Base-by-base conservation (phyloP, 2,329 filamentous ascomycete genomes). In the Metarhizium album region DNA sequence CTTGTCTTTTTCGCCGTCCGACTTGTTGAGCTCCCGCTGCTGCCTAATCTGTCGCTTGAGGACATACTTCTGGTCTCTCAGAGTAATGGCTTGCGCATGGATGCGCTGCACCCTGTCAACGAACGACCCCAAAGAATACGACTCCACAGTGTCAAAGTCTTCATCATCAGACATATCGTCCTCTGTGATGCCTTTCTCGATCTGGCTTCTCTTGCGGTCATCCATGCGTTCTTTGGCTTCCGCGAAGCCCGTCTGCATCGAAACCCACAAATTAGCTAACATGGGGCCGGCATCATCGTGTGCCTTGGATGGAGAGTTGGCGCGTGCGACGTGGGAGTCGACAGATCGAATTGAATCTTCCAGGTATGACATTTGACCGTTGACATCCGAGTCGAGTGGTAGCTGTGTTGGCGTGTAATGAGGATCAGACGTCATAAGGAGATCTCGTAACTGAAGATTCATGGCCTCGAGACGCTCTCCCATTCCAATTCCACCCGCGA, bases 11-110 rank as follows among this genome's bases (percentile, higher is more conserved):
- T 83, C 77, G 20, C 79, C 74, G 57, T 95, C 89, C 1, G 88
- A 90, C 62, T 78, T 90, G 69, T 95, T 95, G 52, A 96, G 78
- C 62, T 95, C 89, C 52, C 90, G 86, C 68, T 97, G 91, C 64
- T 97, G 90, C 70, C 95, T 91, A 61, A 96, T 91, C 65, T 97
- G 90, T 42, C 90, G 82, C 61, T 91, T 86, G 8, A 97, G 76
- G 22, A 95, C 90, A 46, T 82, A 81, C 64, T 95, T 94, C 64
- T 97, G 90, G 59, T 95, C 87, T 54, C 87, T 84, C 35, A 96
- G 73, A 20, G 80, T 80, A 18, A 83, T 85, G n/a, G 88, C 80
- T 52, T 88, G 86, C 40, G 76, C 75, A 62, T 90, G 88, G 4
- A 96, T 72, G 70, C 82, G 86, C 60, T 90, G 84, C 1, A 97